phyloP scores from a whole-genome alignment of 352 stramenopile species.

The Globisporangium iwayamae region DNA sequence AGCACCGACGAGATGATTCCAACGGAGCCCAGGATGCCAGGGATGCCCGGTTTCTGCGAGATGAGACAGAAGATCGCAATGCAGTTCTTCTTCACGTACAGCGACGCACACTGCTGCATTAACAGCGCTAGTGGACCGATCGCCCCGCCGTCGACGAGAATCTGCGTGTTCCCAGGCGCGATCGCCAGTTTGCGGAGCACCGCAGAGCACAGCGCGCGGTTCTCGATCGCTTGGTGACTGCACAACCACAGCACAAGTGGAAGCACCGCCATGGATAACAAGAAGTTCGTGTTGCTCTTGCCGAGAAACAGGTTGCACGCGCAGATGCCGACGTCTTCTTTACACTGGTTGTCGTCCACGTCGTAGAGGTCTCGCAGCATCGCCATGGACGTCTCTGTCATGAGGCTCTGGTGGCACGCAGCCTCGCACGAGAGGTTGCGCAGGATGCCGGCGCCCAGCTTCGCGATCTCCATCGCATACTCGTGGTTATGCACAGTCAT shows the following conservation, averaged over 20 bases:
- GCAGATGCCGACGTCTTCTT: slow-evolving; percentile 50
- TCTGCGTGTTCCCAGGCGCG: slow-evolving; percentile 60
- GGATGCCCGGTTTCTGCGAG: slow-evolving; percentile 40
- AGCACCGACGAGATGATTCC: slow-evolving; percentile 55
- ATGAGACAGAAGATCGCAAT: slow-evolving; percentile 64
- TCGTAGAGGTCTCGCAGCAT: slow-evolving; percentile 51
- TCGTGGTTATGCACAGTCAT: slow-evolving; percentile 21
- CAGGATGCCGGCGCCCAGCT: slow-evolving; percentile 32
- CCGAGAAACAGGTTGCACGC: slow-evolving; percentile 70
- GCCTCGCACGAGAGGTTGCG: slow-evolving; percentile 48
- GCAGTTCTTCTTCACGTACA: slow-evolving; percentile 67
- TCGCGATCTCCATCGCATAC: slow-evolving; percentile 17
- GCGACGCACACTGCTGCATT: slow-evolving; percentile 26
- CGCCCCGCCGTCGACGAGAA: slow-evolving; percentile 51
- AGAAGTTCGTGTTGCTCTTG: slow-evolving; percentile 49
- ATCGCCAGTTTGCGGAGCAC: slow-evolving; percentile 66
- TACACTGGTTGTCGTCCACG: slow-evolving; percentile 36
- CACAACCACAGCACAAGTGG: slow-evolving; percentile 58
- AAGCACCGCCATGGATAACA: slow-evolving; percentile 45
- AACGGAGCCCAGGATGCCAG: slow-evolving; percentile 41
- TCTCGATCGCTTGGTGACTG: slow-evolving; percentile 20
- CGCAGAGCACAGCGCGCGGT: slow-evolving; percentile 43
- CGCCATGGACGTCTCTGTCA: slow-evolving; percentile 34
- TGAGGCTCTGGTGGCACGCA: slow-evolving; percentile 35
- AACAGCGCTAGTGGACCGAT: slow-evolving; percentile 50